A percentile compares a stretch with the other conserved stretches of the same genome.
These are phyloP conservation scores for Mangifera indica DNA, from an alignment of 345 rosid species.

Conservation along the genomic window DNA sequence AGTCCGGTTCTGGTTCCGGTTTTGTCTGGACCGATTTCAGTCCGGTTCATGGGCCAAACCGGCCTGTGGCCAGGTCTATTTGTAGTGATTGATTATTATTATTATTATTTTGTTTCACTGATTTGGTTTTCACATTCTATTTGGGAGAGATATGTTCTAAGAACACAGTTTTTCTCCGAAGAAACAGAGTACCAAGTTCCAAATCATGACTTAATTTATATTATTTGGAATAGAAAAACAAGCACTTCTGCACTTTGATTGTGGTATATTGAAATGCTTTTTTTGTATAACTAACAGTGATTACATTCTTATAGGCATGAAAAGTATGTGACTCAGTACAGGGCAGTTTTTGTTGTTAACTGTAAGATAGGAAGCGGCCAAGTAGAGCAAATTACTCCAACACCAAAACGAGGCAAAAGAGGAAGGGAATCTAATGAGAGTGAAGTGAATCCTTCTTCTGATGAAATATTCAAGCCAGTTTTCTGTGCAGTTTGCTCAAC, in stretches of 20 bases:
- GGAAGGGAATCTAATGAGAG: slow-evolving; percentile 33
- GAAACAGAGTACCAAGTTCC: background rate
- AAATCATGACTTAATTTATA: background rate
- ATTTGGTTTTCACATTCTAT: background rate
- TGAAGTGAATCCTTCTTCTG: slow-evolving; percentile 23
- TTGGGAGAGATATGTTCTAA: background rate
- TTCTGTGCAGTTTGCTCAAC: slow-evolving; percentile 64
- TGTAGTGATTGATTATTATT: background rate
- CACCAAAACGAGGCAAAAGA: slow-evolving; percentile 40
- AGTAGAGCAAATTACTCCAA: slow-evolving; percentile 23
- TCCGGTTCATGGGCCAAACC: no score
- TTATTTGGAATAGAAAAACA: background rate
- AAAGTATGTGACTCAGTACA: slow-evolving; percentile 65
- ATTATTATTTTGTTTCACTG: background rate
- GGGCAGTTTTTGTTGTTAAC: slow-evolving; percentile 71
- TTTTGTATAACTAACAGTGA: slow-evolving; percentile 8
- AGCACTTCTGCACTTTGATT: background rate
- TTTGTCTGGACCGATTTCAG: no score
- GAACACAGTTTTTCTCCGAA: no score
- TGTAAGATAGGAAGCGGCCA: slow-evolving; percentile 44
- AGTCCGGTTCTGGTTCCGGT: no score
- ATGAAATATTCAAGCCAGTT: slow-evolving; percentile 40
- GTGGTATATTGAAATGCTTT: background rate
- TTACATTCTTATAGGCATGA: slow-evolving; percentile 56
- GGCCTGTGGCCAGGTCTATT: no score